These are phyloP conservation scores for Amborella trichopoda DNA, from an alignment of 164 flowering plant genomes.

Conservation along the genomic window DNA sequence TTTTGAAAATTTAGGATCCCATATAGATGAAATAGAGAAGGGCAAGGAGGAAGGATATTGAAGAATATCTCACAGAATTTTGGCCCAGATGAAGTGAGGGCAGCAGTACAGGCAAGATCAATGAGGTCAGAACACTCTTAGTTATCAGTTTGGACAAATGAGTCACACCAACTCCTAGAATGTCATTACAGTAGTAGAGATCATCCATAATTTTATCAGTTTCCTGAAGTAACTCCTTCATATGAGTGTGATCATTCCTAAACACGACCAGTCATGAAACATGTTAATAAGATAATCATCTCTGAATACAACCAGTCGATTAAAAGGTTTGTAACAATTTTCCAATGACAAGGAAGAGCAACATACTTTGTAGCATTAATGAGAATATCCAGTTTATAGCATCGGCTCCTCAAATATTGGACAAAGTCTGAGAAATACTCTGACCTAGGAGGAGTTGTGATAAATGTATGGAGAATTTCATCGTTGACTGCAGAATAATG, in stretches of 20 bases:
- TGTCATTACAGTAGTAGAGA: constrained; percentile 48
- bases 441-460: constrained; percentile 44
- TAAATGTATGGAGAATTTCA: constrained; percentile 38
- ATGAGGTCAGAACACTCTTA: constrained; percentile 24
- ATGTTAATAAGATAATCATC: too few relatives aligned
- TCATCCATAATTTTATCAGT: constrained; percentile 45
- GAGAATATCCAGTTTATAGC: constrained; percentile 31
- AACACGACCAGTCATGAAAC: too few relatives aligned
- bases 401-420: constrained; percentile 27
- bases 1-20: too few relatives aligned
- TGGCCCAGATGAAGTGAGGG: constrained; percentile 21
- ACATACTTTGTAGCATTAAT: constrained; percentile 29
- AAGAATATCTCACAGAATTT: constrained; percentile 25
- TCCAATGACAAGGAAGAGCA: constrained; percentile 4
- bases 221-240: constrained; percentile 22
- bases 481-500: constrained; percentile 52
- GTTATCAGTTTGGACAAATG: constrained; percentile 26
- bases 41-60: too few relatives aligned
- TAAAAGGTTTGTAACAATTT: too few relatives aligned
- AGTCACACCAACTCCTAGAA: constrained; percentile 25
- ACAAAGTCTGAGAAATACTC: constrained; percentile 45
- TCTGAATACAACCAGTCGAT: too few relatives aligned
- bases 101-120: constrained; percentile 39
- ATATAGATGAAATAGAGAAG: too few relatives aligned
- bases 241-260: constrained; percentile 24